phyloP scores from a whole-genome alignment of 441 rosid genomes.

The Mallotus repandus region DNA sequence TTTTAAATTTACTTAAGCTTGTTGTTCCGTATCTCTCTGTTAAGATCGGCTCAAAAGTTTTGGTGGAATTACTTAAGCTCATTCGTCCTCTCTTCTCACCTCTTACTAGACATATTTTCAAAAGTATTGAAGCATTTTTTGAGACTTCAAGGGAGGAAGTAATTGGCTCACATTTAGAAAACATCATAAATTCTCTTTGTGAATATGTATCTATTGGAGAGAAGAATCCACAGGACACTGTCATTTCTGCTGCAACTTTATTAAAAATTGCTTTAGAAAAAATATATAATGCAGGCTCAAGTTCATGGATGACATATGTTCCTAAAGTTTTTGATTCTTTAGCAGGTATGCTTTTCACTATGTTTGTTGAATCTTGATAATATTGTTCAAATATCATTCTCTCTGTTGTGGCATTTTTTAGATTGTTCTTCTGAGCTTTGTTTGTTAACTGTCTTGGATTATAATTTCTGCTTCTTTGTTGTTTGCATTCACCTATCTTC shows the following conservation, averaged over 20 bases:
- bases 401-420: not conserved
- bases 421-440: not conserved
- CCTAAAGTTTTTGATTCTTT: slow-evolving; percentile 52
- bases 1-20: slow-evolving; percentile 69
- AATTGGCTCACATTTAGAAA: slow-evolving; percentile 47
- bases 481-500: not conserved
- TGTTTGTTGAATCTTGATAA: not conserved
- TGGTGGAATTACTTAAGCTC: slow-evolving; percentile 55
- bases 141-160: slow-evolving; percentile 43
- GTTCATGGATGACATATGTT: slow-evolving; percentile 41
- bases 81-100: slow-evolving; percentile 50
- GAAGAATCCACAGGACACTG: slow-evolving; percentile 61
- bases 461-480: not conserved
- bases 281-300: slow-evolving; percentile 38
- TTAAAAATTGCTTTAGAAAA: slow-evolving; percentile 52
- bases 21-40: slow-evolving; percentile 48
- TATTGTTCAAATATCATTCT: not conserved
- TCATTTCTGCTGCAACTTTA: slow-evolving; percentile 53
- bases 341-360: slow-evolving; percentile 43
- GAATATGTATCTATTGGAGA: slow-evolving; percentile 44
- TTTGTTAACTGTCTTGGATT: not conserved
- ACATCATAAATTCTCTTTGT: slow-evolving; percentile 50
- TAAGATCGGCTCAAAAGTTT: slow-evolving; percentile 45
- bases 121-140: slow-evolving; percentile 53
- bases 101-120: slow-evolving; percentile 59